Evolutionary conservation across 2,329 filamentous ascomycete genomes (phyloP), one percentile per base, ranked within the genome.

Genomic region (Pseudocercospora pini-densiflorae): DNA sequence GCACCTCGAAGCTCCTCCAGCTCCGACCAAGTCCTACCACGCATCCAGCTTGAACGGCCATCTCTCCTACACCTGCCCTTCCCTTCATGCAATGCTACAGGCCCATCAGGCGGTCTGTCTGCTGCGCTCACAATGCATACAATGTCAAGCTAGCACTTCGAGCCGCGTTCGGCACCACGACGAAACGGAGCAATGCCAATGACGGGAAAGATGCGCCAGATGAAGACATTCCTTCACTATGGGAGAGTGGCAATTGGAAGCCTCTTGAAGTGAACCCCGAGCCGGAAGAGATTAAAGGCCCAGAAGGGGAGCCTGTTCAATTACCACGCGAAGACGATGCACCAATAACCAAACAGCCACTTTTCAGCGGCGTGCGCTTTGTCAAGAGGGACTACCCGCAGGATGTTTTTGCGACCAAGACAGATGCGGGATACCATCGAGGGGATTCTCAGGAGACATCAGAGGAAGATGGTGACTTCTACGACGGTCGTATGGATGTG

Each of bases 91-190:
- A 69, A 70, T 66, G 65, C 60, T 45, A 40, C 36, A 65, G 62
- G 54, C 33, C 27, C 21, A 21, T 59, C 31, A 53, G 51, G 63
- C 71, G 70, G 61, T 55, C 60, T 29, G 63, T 64, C 12, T 75
- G 72, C 59, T 55, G 59, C 49, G 68, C 68, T 4, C 60, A 33
- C 40, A 74, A 74, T 66, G 72, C 73, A 14, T 75, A 71, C 70
- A 68, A 65, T 55, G 36, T 65, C 5, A 51, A 58, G n/a, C 59
- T 62, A 53, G 72, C 72, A 16, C 68, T 75, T 9, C 66, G 65
- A 27, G 60, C 65, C 27, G 65, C 72, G 8, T 74, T 75, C 60
- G 45, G 57, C 40, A 62, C 40, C 12, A 31, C 62, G 59, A 59
- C 43, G 49, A 24, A 27, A 64, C 36, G 23, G 59, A 29, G 27